phyloP scores from a whole-genome alignment of 345 rosid genomes.

The Acer negundo region DNA sequence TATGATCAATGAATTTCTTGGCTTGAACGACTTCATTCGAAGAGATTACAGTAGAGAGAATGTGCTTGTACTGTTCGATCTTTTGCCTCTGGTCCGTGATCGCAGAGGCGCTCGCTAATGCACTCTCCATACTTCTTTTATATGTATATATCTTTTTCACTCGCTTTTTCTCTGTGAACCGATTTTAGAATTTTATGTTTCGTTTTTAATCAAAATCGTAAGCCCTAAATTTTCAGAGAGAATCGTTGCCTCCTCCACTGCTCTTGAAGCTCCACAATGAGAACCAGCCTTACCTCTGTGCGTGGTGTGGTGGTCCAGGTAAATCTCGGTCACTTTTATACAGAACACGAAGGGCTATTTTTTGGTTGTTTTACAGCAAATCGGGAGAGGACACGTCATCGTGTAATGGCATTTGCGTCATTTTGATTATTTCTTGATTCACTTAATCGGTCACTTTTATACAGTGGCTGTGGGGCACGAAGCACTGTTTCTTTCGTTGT shows the following conservation, averaged over 20 bases:
- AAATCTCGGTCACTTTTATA: not conserved
- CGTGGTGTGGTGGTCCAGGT: not conserved
- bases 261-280: not conserved
- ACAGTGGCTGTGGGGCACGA: not conserved
- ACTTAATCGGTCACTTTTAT: not conserved
- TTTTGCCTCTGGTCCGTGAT: conserved; percentile 93
- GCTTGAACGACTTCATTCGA: conserved; percentile 79
- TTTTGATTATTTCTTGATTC: not conserved
- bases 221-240: not conserved
- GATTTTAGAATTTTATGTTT: not conserved
- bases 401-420: not conserved
- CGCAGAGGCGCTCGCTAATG: conserved; percentile 70
- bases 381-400: not conserved
- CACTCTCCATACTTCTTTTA: conserved; percentile 63
- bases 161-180: conserved; percentile 14
- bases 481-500: not conserved
- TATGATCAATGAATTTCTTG: conserved; percentile 88
- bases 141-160: not conserved
- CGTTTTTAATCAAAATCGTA: not conserved
- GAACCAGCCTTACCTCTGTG: not conserved
- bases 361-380: not conserved
- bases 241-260: not conserved
- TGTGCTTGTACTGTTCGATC: conserved; percentile 97
- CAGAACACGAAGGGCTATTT: not conserved
- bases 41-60: conserved; percentile 78